Evolutionary conservation across 345 rosid genomes (phyloP).

Genomic region (Viola odorata): DNA sequence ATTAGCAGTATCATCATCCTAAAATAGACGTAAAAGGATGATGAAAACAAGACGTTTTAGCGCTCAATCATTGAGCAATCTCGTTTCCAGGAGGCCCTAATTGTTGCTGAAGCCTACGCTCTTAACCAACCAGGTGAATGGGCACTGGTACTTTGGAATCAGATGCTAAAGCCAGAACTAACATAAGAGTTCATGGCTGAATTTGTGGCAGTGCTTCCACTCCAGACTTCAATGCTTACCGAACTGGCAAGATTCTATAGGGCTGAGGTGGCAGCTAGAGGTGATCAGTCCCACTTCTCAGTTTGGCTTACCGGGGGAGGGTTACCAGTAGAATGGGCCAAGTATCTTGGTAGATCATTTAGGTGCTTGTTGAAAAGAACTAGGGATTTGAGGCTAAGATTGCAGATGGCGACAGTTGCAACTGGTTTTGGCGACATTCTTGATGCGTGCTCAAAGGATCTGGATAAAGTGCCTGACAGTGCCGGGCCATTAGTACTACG

Average conservation of each 20-base stretch:
- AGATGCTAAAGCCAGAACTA: conserved; percentile 86
- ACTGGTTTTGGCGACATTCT: conserved; percentile 75
- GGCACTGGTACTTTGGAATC: conserved; percentile 93
- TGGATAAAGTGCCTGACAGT: conserved; percentile 76
- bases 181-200: conserved; percentile 90
- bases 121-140: conserved; percentile 95
- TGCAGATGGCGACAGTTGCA: conserved; percentile 74
- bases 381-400: conserved; percentile 61
- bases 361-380: conserved; percentile 86
- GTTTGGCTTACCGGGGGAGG: conserved; percentile 96
- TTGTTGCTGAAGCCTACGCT: conserved; percentile 93
- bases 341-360: conserved; percentile 77
- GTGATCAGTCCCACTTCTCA: conserved; percentile 91
- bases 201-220: conserved; percentile 89
- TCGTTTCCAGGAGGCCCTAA: conserved; percentile 87
- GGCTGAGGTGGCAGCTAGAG: conserved; percentile 87
- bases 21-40: too few species aligned
- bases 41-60: too few species aligned
- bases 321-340: conserved; percentile 94
- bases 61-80: conserved; percentile 46
- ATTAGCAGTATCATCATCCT: too few species aligned
- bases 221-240: conserved; percentile 74
- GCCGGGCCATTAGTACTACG: conserved; percentile 72
- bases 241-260: conserved; percentile 84
- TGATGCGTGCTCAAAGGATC: conserved; percentile 43